Conservation (phyloP, 495 filamentous ascomycete genomes). For the Xylona heveae region DNA sequence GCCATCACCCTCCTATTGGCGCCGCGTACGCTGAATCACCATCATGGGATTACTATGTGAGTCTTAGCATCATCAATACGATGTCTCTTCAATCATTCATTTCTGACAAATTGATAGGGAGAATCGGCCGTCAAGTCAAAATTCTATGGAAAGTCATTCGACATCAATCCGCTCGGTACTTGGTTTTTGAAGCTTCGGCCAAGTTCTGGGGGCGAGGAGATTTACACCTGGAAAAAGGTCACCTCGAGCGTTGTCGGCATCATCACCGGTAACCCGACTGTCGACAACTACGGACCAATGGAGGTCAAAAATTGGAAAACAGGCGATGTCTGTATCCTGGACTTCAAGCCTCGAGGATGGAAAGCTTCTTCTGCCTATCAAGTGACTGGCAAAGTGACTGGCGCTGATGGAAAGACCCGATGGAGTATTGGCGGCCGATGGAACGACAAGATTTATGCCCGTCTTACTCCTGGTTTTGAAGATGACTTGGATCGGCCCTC, state of each 20-base stretch:
- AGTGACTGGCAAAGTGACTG: slow-evolving; percentile 65
- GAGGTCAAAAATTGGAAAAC: slow-evolving; percentile 94
- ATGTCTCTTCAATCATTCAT: neutral
- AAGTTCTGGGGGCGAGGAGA: slow-evolving; percentile 55
- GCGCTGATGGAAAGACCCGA: slow-evolving; percentile 46
- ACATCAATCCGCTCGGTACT: slow-evolving; percentile 87
- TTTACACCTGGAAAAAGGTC: slow-evolving; percentile 98
- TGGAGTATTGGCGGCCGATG: slow-evolving; percentile 86
- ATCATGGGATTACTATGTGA: slow-evolving; percentile 84
- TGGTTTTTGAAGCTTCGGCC: slow-evolving; percentile 89
- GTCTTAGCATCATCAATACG: slow-evolving; percentile 7
- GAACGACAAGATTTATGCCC: slow-evolving; percentile 95
- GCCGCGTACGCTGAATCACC: slow-evolving; percentile 84
- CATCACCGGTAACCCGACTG: slow-evolving; percentile 84
- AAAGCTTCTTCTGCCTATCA: slow-evolving; percentile 78
- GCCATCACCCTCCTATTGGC: slow-evolving; percentile 90
- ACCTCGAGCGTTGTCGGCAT: slow-evolving; percentile 96
- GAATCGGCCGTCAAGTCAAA: slow-evolving; percentile 94
- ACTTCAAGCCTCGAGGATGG: slow-evolving; percentile 94
- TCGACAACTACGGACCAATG: slow-evolving; percentile 98
- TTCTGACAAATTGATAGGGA: slow-evolving; percentile 23
- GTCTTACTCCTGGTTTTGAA: slow-evolving; percentile 79
- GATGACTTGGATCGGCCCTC: slow-evolving; percentile 37
- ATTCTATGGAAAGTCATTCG: slow-evolving; percentile 94
- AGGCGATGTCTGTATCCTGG: slow-evolving; percentile 70